Evolutionary conservation across 257 asterid species (phyloP).

Genomic region (Solanum piurae): DNA sequence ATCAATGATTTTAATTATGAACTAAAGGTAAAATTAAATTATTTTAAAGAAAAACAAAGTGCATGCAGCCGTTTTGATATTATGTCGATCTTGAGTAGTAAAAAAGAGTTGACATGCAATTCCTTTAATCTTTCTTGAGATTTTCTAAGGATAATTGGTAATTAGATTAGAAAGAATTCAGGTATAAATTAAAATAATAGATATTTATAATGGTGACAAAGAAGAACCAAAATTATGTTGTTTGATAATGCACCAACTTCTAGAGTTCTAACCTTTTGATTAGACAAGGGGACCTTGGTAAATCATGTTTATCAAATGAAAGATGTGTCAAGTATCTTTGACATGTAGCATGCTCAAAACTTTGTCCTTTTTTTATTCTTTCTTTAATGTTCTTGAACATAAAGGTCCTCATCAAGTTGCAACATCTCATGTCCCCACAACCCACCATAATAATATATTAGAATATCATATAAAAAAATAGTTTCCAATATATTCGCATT

Average conservation of each 20-base stretch:
- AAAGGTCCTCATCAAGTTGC: not conserved
- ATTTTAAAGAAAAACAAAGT: not conserved
- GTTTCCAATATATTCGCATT: too few species aligned
- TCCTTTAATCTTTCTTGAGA: not conserved
- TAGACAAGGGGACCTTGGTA: not conserved
- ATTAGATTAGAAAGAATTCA: not conserved
- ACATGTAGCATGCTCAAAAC: not conserved
- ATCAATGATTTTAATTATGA: not conserved
- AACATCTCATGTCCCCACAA: not conserved
- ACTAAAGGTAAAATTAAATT: not conserved
- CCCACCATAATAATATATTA: not conserved
- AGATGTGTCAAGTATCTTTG: not conserved
- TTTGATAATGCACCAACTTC: not conserved
- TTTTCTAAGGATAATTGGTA: not conserved
- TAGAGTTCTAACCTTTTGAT: not conserved
- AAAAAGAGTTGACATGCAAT: not conserved
- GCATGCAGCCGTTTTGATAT: not conserved
- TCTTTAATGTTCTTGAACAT: not conserved
- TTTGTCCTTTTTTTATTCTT: not conserved
- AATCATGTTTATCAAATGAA: not conserved
- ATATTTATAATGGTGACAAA: not conserved
- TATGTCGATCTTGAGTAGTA: not conserved
- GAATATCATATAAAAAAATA: not conserved
- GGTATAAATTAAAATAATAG: not conserved
- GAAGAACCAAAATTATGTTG: not conserved